Evolutionary conservation across 805 yeast genomes (phyloP).

Genomic region (Yarrowia phangngaensis): DNA sequence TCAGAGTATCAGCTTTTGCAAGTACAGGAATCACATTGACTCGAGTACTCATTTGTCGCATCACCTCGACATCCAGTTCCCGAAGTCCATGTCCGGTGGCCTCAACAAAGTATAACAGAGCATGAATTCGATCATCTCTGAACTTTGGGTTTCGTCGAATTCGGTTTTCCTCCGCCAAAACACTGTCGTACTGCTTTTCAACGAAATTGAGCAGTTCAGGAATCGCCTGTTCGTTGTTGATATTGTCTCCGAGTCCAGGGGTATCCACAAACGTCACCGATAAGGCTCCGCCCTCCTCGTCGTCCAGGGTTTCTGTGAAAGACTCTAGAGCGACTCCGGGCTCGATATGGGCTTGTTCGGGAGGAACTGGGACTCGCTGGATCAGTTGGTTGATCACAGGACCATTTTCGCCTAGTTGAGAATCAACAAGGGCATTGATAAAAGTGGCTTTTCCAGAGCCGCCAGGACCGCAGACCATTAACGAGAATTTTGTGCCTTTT

Average conservation of each 20-base stretch:
- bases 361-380: constrained; percentile 1
- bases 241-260: constrained; percentile 74
- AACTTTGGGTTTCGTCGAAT: constrained; percentile 69
- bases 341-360: constrained; percentile 22
- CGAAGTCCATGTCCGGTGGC: constrained; percentile 54
- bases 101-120: constrained; percentile 70
- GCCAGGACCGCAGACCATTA: constrained; percentile 67
- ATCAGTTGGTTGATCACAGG: constrained; percentile 12
- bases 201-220: constrained; percentile 54
- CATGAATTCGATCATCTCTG: constrained; percentile 72
- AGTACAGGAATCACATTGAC: constrained; percentile 84
- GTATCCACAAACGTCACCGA: constrained; percentile 60
- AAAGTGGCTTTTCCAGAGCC: constrained; percentile 75
- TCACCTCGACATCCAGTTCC: constrained; percentile 68
- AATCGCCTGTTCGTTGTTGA: constrained; percentile 56
- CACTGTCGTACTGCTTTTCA: constrained; percentile 67
- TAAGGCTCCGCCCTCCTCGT: constrained; percentile 49
- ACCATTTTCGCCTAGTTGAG: constrained; percentile 14
- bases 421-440: constrained; percentile 58
- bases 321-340: constrained; percentile 21
- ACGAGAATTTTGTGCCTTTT: constrained; percentile 60
- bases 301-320: constrained; percentile 46
- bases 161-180: constrained; percentile 69
- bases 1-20: constrained; percentile 74
- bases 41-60: constrained; percentile 62